Percentiles rank a stretch among this genome's conserved stretches.
phyloP scores from a whole-genome alignment of 768 basidiomycete genomes.

The Mycena amicta region DNA sequence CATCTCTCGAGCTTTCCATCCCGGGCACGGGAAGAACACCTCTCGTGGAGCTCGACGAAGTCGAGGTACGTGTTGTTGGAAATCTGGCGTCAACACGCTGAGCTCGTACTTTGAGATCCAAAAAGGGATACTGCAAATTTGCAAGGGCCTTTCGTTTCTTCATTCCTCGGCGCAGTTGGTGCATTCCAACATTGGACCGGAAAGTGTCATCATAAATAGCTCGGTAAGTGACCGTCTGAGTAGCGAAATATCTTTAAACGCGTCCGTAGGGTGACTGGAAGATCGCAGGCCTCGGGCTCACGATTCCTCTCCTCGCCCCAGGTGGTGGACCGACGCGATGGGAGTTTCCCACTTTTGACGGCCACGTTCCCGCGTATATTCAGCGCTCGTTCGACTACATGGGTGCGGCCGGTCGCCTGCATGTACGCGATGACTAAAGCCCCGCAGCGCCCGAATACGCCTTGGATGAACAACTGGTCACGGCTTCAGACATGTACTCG shows the following conservation, averaged over 20 bases:
- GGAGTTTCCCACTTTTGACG: slow-evolving; percentile 90
- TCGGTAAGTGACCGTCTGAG: slow-evolving; percentile 55
- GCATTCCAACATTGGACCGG: slow-evolving; percentile 87
- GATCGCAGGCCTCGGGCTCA: slow-evolving; percentile 85
- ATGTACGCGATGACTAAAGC: not conserved
- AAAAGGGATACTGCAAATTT: slow-evolving; percentile 92
- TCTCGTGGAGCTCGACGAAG: slow-evolving; percentile 88
- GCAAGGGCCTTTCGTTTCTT: slow-evolving; percentile 87
- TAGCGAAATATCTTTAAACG: not conserved
- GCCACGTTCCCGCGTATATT: slow-evolving; percentile 73
- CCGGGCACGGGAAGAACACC: slow-evolving; percentile 60
- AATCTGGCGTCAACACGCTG: no score
- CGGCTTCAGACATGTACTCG: slow-evolving; percentile 91
- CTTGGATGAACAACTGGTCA: slow-evolving; percentile 82
- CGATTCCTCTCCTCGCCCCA: slow-evolving; percentile 69
- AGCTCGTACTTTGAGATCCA: slow-evolving; percentile 91
- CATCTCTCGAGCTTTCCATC: slow-evolving; percentile 79
- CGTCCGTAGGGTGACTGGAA: slow-evolving; percentile 97
- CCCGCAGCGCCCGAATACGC: slow-evolving; percentile 88
- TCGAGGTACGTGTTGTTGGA: slow-evolving; percentile 87
- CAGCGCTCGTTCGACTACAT: slow-evolving; percentile 96
- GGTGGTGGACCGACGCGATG: slow-evolving; percentile 79
- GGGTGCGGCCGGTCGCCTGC: slow-evolving; percentile 50
- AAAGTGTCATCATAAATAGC: slow-evolving; percentile 86
- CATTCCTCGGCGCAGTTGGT: slow-evolving; percentile 91